Evolutionary conservation across 1,139 yeast genomes (phyloP).

Genomic region (Suhomyces choctaworum): DNA sequence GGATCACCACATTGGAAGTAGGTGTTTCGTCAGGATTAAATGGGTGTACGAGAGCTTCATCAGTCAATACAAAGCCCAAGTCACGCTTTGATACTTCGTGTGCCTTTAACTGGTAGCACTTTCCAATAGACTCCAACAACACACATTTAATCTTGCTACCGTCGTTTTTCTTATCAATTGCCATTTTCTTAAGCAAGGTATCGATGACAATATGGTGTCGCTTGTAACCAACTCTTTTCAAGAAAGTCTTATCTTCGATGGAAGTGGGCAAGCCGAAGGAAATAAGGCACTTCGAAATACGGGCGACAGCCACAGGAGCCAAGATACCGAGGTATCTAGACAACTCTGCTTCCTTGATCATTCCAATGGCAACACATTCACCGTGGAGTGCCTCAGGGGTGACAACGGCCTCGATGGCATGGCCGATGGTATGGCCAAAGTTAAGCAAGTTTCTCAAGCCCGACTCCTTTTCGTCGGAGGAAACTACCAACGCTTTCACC

Average conservation of each 20-base stretch:
- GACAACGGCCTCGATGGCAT: constrained; percentile 94
- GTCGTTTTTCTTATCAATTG: constrained; percentile 94
- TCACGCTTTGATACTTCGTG: constrained; percentile 80
- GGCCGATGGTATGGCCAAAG: constrained; percentile 98
- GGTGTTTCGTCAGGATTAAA: constrained; percentile 44
- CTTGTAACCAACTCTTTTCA: constrained; percentile 65
- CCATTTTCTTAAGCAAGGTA: constrained; percentile 75
- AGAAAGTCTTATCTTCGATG: constrained; percentile 64
- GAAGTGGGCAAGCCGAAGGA: constrained; percentile 87
- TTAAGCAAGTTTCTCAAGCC: constrained; percentile 89
- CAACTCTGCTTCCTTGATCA: constrained; percentile 92
- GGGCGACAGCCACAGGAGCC: constrained; percentile 91
- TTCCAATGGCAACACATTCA: constrained; percentile 95
- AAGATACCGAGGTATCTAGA: constrained; percentile 86
- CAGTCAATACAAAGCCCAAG: constrained; percentile 80
- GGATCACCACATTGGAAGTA: constrained; percentile 54
- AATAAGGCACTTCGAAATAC: constrained; percentile 76
- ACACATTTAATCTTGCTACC: constrained; percentile 90
- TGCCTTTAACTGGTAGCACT: constrained; percentile 86
- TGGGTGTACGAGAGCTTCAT: constrained; percentile 68
- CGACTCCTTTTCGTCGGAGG: constrained; percentile 93
- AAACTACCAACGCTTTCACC: constrained; percentile 93
- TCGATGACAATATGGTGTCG: constrained; percentile 67
- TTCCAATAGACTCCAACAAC: constrained; percentile 78
- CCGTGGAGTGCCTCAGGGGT: constrained; percentile 98